Percentiles rank a stretch among this genome's conserved stretches.
These are phyloP conservation scores for Pichia insulana DNA, from an alignment of 805 yeast genomes.

Conservation along the genomic window DNA sequence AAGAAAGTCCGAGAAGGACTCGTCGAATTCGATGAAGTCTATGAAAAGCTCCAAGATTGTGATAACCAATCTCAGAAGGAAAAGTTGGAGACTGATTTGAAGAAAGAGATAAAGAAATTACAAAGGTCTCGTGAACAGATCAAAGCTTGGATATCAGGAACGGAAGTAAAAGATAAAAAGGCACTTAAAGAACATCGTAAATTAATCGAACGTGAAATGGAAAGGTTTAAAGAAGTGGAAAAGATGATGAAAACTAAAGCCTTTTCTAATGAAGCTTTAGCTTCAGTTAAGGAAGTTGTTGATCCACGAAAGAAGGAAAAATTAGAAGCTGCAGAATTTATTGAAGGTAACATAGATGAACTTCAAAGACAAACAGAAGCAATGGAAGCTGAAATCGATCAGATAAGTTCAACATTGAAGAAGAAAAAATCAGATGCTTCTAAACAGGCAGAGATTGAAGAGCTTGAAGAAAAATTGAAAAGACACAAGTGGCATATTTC, in stretches of 20 bases:
- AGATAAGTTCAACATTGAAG: slow-evolving; percentile 40
- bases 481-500: slow-evolving; percentile 74
- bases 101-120: slow-evolving; percentile 88
- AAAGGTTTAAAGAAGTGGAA: slow-evolving; percentile 89
- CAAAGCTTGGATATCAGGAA: slow-evolving; percentile 88
- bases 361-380: slow-evolving; percentile 73
- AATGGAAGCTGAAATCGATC: slow-evolving; percentile 63
- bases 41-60: slow-evolving; percentile 75
- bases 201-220: slow-evolving; percentile 77
- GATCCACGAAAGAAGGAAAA: slow-evolving; percentile 80
- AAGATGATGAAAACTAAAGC: slow-evolving; percentile 90
- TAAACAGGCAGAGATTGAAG: slow-evolving; percentile 52
- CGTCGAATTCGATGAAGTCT: slow-evolving; percentile 71
- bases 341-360: slow-evolving; percentile 68
- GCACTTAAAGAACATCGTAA: slow-evolving; percentile 67
- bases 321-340: slow-evolving; percentile 60
- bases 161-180: slow-evolving; percentile 85
- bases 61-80: slow-evolving; percentile 87
- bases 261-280: slow-evolving; percentile 85
- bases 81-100: slow-evolving; percentile 83
- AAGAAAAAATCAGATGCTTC: slow-evolving; percentile 48
- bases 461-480: slow-evolving; percentile 52
- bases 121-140: slow-evolving; percentile 93
- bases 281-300: slow-evolving; percentile 42
- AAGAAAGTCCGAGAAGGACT: slow-evolving; percentile 91